These are phyloP conservation scores for Fusarium chlamydosporum DNA, from an alignment of 2,329 filamentous ascomycete species.

Conservation along the genomic window DNA sequence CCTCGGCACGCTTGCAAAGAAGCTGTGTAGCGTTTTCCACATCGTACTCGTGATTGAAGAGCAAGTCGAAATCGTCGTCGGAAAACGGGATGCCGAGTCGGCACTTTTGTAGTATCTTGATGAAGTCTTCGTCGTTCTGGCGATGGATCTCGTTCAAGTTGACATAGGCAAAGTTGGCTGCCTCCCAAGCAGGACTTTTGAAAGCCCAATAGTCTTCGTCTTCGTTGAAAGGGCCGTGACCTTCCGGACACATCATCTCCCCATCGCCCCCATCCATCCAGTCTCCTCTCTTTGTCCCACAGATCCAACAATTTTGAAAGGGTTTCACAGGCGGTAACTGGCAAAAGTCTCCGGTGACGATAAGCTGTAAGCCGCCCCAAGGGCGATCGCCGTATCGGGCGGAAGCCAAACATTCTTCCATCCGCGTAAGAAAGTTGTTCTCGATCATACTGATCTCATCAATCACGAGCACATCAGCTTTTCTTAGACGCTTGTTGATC, in stretches of 20 bases:
- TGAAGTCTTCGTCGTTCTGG: constrained; percentile 68
- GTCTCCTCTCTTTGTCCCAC: constrained; percentile 16
- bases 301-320: constrained; percentile 55
- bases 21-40: constrained; percentile 49
- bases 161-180: constrained; percentile 67
- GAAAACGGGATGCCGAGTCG: constrained; percentile 62
- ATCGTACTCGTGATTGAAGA: constrained; percentile 61
- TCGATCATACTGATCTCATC: constrained; percentile 78
- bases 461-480: constrained; percentile 70
- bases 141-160: constrained; percentile 69
- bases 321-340: constrained; percentile 72
- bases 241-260: neutral
- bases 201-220: constrained; percentile 72
- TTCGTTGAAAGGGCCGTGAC: neutral
- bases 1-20: constrained; percentile 6
- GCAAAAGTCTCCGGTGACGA: constrained; percentile 65
- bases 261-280: no score
- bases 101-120: constrained; percentile 68
- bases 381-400: accelerated
- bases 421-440: constrained; percentile 55
- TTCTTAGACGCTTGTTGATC: constrained; percentile 55
- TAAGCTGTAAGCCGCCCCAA: constrained; percentile 49
- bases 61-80: constrained; percentile 55
- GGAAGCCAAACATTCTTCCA: constrained; percentile 54
- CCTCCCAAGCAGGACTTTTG: constrained; percentile 66